These are phyloP conservation scores for Dictyostelium intermedium DNA, from an alignment of 78 protist species.

Conservation along the genomic window DNA sequence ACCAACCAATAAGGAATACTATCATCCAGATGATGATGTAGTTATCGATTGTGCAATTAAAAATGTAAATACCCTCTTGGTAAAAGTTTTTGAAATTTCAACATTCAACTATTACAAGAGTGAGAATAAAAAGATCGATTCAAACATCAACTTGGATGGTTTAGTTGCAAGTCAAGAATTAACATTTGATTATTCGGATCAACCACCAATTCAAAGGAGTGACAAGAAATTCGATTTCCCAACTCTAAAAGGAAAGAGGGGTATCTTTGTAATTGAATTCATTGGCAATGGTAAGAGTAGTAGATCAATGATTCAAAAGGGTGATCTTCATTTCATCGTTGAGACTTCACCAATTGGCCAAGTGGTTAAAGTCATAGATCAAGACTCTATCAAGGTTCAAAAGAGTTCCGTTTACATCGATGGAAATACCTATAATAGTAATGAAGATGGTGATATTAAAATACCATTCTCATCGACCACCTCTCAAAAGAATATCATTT, in stretches of 20 bases:
- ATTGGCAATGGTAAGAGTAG: constrained; percentile 77
- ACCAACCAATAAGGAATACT: constrained; percentile 20
- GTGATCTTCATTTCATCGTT: constrained; percentile 7
- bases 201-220: constrained; percentile 21
- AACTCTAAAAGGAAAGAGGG: constrained; percentile 49
- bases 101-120: constrained; percentile 60
- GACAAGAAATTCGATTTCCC: constrained; percentile 40
- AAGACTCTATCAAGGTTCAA: constrained; percentile 36
- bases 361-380: constrained; percentile 38
- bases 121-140: not conserved
- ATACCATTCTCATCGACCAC: constrained; percentile 47
- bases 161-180: constrained; percentile 55
- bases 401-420: constrained; percentile 17
- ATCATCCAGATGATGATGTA: constrained; percentile 59
- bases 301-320: constrained; percentile 52
- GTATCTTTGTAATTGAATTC: constrained; percentile 65
- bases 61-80: constrained; percentile 45
- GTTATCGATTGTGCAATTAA: constrained; percentile 36
- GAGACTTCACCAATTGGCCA: constrained; percentile 25
- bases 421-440: constrained; percentile 35
- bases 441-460: constrained; percentile 64
- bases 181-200: constrained; percentile 4
- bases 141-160: constrained; percentile 70
- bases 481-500: not conserved
- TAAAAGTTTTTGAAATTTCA: constrained; percentile 70